Evolutionary conservation across 768 basidiomycete genomes (phyloP), one percentile per base, ranked within the genome.

Genomic region (Podaxis sp.): DNA sequence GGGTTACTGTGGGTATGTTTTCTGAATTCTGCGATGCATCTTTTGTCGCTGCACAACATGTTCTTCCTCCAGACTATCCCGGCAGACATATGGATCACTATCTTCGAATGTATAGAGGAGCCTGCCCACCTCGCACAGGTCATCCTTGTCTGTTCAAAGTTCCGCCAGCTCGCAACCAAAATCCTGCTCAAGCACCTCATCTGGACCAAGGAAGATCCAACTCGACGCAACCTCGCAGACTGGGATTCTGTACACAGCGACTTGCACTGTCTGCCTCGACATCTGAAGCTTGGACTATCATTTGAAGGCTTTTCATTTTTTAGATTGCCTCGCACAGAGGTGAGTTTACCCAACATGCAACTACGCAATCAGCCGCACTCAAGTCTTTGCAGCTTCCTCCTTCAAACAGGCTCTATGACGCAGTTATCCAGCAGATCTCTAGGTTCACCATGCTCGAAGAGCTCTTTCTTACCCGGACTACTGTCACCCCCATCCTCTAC

Each of bases 71-170:
- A 65, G 36, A 49, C 61, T 12, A 68, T 74, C 9, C 68, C 70
- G 3, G 73, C 72, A 53, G 73, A 74, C 55, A 64, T 74, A n/a
- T 74, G 72, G 71, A 70, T 74, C 13, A 66, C 68, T 24, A 65
- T 74, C 13, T 74, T 74, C 55, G 71, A 73, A 51, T 56, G 66
- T 11, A 56, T 72, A 12, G 49, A 63, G 0, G 64, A 65, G 1
- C 70, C 73, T 2, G 38, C 65, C 0, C 60, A 68, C 3, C 67
- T 75, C 12, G 66, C 68, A 2, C 37, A 58, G 11, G 54, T 75
- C 9, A 65, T 70, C 27, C 66, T 66, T 13, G 67, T 66, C 9
- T 75, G 70, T 36, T 63, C 53, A 2, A 66, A 70, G 9, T 73
- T 75, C 54, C 60, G 65, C 22, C 60, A 59, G 3, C 68, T 75